Evolutionary conservation across 352 stramenopile genomes (phyloP), one percentile per base, ranked within the genome.

Genomic region (Pythium angustatum): DNA sequence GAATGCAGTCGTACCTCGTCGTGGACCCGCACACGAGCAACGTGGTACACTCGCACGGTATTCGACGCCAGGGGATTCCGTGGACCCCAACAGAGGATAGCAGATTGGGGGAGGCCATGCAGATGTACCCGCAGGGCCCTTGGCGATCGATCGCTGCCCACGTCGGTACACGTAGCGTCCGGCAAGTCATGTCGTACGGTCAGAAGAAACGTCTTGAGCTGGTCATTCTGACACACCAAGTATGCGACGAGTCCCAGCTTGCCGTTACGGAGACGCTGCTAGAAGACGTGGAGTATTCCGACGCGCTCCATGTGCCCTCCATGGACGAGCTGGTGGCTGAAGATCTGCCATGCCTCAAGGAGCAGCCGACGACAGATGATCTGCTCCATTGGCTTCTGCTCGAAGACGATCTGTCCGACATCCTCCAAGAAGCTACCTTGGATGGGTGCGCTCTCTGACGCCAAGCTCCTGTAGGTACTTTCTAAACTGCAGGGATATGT

Each of bases 141-240:
- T 59, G 48, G 48, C 34, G 38, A 53, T 17, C 38, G 10, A 59
- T 59, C 31, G 49, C 58, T 5, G 21, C 11, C 15, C 49, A 59
- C 26, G 41, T 66, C 19, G 48, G 40, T 7, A 66, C 58, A 7
- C 50, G 58, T 2, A 54, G 36, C 7, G 28, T 66, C n/a, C 58
- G 58, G 10, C 58, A 66, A 58, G 81, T 73, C 11, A 83, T 85
- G 76, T 76, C 73, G 28, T 75, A 83, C 31, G 71, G 66, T 3
- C 78, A 84, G 30, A 86, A 86, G 44, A 76, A 75, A 49, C 71
- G 78, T 10, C 75, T 81, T 43, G 72, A 76, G 55, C 78, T 82
- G 38, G n/a, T 22, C 3, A 27, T 11, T 49, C 41, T n/a, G n/a
- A n/a, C n/a, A n/a, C n/a, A n/a, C n/a, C n/a, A n/a, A n/a, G n/a